Base-by-base conservation (phyloP, 768 basidiomycete genomes). In the Leccinum boreale region DNA sequence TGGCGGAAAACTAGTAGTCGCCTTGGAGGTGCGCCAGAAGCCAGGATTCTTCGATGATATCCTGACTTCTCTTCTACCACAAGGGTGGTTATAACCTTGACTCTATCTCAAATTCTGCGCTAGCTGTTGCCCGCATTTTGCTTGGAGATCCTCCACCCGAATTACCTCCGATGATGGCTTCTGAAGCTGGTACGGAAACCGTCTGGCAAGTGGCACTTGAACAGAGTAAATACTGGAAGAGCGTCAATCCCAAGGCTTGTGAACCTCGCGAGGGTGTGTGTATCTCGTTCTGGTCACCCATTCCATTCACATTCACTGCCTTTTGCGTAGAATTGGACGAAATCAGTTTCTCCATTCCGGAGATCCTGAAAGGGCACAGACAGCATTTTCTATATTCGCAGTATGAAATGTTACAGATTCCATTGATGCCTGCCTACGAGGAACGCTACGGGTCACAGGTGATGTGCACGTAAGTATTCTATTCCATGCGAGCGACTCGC, bases 31-130 rank as follows among this genome's bases (percentile, higher is more conserved):
- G 56, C 50, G 61, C 29, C 2, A 21, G 8, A 2, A 76, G 57
- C 35, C n/a, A 28, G 28, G 36, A 31, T 55, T 52, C 11, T 29
- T 9, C 19, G 19, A 5, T 33, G 5, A 23, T 29, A 23, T 48
- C 44, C 46, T 68, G 48, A 65, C 29, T 26, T 23, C 44, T 46
- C 6, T 52, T 54, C 36, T 45, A 21, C 9, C 24, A 19, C 11
- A 60, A 98, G 95, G 97, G 97, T 10, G 97, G 97, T 2, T 99
- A 99, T 73, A 94, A 94, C 65, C 81, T 98, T 26, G 82, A 91
- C 15, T 88, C 97, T 2, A 92, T 95, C 62, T 89, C 94, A 19
- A 79, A 78, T 15, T 98, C 94, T 21, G 90, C 94, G 0, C 71
- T 94, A 35, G 95, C 94, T 2, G 96, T 98, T 29, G 84, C 90